These are phyloP conservation scores for Fraxinus baroniana DNA, from an alignment of 305 asterid species.

Conservation along the genomic window DNA sequence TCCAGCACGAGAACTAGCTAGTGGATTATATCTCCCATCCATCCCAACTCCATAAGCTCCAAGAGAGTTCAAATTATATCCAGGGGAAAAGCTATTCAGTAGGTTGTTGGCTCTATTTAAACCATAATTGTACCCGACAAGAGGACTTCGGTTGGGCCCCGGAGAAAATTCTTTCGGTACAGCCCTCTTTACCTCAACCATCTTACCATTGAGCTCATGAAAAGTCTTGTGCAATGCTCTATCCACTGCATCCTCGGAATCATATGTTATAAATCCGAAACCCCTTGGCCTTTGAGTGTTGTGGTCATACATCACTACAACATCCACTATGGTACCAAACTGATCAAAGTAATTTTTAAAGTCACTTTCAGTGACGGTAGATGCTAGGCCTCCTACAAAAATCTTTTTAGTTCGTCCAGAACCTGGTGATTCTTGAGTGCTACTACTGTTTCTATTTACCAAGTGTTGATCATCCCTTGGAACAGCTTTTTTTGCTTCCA, in stretches of 20 bases:
- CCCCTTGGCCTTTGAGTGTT: conserved; percentile 72
- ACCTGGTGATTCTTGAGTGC: conserved; percentile 49
- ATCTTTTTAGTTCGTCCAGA: conserved; percentile 54
- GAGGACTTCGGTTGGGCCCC: conserved; percentile 53
- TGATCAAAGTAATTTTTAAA: conserved; percentile 54
- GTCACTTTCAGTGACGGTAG: conserved; percentile 49
- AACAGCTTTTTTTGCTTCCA: conserved; percentile 61
- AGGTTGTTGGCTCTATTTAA: conserved; percentile 50
- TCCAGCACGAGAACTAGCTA: conserved; percentile 50
- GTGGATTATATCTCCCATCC: conserved; percentile 49
- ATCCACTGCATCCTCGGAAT: conserved; percentile 66
- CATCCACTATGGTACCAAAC: conserved; percentile 59
- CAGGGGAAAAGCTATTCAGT: conserved; percentile 46
- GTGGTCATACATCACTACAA: conserved; percentile 72
- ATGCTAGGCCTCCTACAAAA: conserved; percentile 60
- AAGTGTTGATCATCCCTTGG: conserved; percentile 52
- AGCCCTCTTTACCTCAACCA: conserved; percentile 69
- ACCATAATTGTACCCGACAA: conserved; percentile 51
- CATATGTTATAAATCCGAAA: conserved; percentile 63
- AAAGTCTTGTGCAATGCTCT: conserved; percentile 59
- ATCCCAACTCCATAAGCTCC: conserved; percentile 59
- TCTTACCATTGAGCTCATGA: conserved; percentile 67
- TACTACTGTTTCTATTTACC: conserved; percentile 37
- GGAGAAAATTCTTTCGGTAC: conserved; percentile 68
- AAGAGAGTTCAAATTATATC: conserved; percentile 48